Evolutionary conservation across 495 filamentous ascomycete species (phyloP).

Genomic region (Cetradonia linearis): DNA sequence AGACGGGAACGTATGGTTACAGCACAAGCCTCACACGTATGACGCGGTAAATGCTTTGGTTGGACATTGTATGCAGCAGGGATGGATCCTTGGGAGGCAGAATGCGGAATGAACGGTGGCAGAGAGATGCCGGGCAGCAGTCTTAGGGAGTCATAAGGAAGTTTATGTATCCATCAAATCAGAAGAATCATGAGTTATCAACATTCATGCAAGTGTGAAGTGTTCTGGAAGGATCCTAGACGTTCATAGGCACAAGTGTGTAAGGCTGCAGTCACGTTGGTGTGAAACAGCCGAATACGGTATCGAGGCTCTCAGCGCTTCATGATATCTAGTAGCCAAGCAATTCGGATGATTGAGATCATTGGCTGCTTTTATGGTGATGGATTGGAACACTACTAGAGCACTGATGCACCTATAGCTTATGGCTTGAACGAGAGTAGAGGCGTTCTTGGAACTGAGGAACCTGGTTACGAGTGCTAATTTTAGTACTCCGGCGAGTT

Average conservation of each 20-base stretch:
- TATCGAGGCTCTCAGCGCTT: constrained; percentile 2
- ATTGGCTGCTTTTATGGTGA: neutral
- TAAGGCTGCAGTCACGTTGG: constrained; percentile 10
- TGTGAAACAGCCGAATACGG: constrained; percentile 9
- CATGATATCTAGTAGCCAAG: neutral
- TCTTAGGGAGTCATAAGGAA: neutral
- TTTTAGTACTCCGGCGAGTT: neutral
- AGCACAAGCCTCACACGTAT: constrained; percentile 50
- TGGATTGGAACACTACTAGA: neutral
- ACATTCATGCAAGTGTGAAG: constrained; percentile 5
- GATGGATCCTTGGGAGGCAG: neutral
- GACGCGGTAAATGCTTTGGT: constrained; percentile 78
- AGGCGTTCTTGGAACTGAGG: neutral
- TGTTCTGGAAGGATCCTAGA: neutral
- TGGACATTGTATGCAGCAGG: constrained; percentile 48
- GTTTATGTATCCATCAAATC: constrained; percentile 3
- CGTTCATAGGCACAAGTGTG: constrained; percentile 3
- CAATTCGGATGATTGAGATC: neutral
- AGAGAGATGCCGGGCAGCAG: neutral
- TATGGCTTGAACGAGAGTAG: neutral
- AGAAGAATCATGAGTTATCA: neutral
- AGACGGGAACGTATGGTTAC: constrained; percentile 26
- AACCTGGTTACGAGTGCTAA: constrained; percentile 2
- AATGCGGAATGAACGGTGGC: neutral
- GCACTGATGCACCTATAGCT: neutral